Percentiles rank a stretch among this genome's conserved stretches.
phyloP scores from a whole-genome alignment of 257 asterid genomes.

The Datura wrightii region DNA sequence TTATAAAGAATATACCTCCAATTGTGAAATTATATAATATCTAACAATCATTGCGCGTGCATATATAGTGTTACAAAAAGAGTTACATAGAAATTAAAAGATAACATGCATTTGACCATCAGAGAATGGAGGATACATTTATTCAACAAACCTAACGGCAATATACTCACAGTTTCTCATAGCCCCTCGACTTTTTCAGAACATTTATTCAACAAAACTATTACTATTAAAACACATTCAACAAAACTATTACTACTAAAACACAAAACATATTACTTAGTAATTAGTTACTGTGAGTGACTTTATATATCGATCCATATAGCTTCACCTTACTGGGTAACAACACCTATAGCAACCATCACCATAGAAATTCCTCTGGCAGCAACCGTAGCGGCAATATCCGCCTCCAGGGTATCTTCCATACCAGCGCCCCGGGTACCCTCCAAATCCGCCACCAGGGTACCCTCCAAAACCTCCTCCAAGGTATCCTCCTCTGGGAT shows the following conservation, averaged over 20 bases:
- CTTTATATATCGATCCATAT: constrained; percentile 3
- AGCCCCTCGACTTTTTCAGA: fast-evolving
- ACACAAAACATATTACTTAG: background rate
- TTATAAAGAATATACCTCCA: background rate
- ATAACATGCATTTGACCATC: background rate
- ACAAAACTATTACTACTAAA: background rate
- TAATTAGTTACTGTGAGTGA: constrained; percentile 7
- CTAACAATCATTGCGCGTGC: background rate
- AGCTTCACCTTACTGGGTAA: constrained; percentile 28
- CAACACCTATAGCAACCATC: constrained; percentile 35
- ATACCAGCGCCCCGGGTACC: background rate
- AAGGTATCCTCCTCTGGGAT: background rate
- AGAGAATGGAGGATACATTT: background rate
- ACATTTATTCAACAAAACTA: background rate
- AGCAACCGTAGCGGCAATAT: constrained; percentile 27
- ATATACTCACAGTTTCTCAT: background rate
- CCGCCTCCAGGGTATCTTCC: constrained; percentile 15
- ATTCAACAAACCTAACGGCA: too few species aligned
- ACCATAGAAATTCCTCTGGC: background rate
- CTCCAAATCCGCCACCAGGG: constrained; percentile 24
- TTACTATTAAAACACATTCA: background rate
- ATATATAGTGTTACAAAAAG: background rate
- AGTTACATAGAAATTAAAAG: background rate
- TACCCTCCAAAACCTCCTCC: background rate
- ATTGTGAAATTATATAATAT: background rate